Evolutionary conservation across 352 stramenopile genomes (phyloP).

Genomic region (Globisporangium yorkense): DNA sequence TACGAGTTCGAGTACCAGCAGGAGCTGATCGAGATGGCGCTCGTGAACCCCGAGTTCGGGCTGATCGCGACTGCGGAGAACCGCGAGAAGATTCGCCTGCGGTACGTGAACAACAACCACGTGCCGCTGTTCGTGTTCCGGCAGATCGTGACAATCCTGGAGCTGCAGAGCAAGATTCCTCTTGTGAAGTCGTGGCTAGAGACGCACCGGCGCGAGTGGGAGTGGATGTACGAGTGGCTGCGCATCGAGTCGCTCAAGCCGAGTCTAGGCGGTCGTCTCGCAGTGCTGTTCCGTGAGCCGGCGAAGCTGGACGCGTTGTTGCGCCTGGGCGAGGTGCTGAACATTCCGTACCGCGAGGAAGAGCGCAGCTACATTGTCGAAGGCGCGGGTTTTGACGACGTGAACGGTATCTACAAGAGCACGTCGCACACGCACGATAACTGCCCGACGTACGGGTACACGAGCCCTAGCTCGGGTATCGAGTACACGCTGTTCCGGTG

Average conservation of each 20-base stretch:
- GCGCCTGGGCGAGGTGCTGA: constrained; percentile 54
- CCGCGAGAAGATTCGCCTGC: constrained; percentile 54
- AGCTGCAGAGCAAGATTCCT: constrained; percentile 62
- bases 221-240: constrained; percentile 88
- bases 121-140: constrained; percentile 78
- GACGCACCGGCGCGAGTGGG: constrained; percentile 50
- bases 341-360: constrained; percentile 63
- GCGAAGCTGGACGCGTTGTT: constrained; percentile 71
- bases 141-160: constrained; percentile 62
- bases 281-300: constrained; percentile 57
- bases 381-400: constrained; percentile 80
- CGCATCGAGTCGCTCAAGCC: constrained; percentile 79
- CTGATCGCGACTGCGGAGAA: constrained; percentile 63
- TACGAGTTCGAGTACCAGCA: constrained; percentile 55
- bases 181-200: constrained; percentile 49
- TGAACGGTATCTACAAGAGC: constrained; percentile 95
- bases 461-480: constrained; percentile 39
- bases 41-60: constrained; percentile 60
- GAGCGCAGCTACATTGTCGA: constrained; percentile 86
- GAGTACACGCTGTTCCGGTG: constrained; percentile 96
- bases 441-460: constrained; percentile 62
- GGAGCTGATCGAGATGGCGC: constrained; percentile 62
- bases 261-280: constrained; percentile 60
- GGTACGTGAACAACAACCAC: constrained; percentile 62
- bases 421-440: constrained; percentile 69